phyloP scores from a whole-genome alignment of 2,329 filamentous ascomycete genomes.

The Colletotrichum abscissum region DNA sequence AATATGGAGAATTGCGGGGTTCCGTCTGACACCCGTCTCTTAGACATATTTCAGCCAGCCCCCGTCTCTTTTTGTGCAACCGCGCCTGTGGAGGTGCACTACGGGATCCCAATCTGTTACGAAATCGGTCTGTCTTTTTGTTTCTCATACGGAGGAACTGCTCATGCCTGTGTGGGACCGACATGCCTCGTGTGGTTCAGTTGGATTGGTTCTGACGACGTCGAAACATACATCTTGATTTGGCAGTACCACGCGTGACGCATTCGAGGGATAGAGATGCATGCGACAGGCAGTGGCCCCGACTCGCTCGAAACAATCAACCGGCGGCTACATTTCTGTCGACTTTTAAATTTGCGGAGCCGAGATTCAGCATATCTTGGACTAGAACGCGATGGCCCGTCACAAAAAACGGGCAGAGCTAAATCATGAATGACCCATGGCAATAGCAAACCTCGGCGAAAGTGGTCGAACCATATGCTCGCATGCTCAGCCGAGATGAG shows the following conservation, averaged over 20 bases:
- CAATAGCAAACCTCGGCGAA: background rate
- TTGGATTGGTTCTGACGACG: background rate
- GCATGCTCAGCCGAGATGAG: background rate
- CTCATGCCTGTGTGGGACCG: background rate
- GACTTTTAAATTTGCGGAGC: background rate
- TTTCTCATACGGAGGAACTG: background rate
- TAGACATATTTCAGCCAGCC: slow-evolving; percentile 3
- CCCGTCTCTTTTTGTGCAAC: background rate
- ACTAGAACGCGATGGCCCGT: background rate
- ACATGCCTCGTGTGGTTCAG: background rate
- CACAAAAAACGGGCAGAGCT: background rate
- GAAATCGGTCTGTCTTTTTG: background rate
- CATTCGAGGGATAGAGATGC: background rate
- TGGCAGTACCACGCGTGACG: background rate
- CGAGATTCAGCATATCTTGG: background rate
- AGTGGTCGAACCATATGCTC: background rate
- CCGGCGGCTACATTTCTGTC: background rate
- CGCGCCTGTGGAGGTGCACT: background rate
- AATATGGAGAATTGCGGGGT: slow-evolving; percentile 18
- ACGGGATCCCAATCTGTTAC: background rate
- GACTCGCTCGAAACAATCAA: background rate
- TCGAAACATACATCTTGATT: background rate
- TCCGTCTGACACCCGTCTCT: slow-evolving; percentile 19
- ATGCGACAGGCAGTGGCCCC: background rate
- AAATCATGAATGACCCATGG: background rate